Percentiles rank a stretch among this genome's conserved stretches.
Evolutionary conservation across 2,329 filamentous ascomycete genomes (phyloP).

Genomic region (Cladosporium sp.): DNA sequence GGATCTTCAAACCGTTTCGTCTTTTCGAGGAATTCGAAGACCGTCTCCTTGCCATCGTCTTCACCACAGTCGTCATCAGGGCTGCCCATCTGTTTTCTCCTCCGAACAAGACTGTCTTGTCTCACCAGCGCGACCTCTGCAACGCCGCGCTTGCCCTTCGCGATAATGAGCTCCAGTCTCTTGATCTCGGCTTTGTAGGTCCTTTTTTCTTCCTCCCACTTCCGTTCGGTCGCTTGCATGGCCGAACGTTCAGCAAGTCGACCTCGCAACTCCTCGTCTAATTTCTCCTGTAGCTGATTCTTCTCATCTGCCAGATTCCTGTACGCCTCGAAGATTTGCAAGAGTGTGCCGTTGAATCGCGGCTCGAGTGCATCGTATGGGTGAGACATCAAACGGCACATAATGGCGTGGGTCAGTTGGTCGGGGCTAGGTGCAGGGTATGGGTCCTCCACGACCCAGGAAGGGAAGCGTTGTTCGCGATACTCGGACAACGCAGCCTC

Average conservation of each 20-base stretch:
- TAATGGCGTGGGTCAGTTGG: conserved; percentile 27
- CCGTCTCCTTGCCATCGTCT: conserved; percentile 25
- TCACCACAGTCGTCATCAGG: conserved; percentile 16
- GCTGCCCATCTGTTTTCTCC: conserved; percentile 20
- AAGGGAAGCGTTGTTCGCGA: conserved; percentile 21
- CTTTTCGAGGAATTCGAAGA: conserved; percentile 32
- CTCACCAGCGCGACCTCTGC: conserved; percentile 39
- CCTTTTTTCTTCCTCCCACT: conserved; percentile 32
- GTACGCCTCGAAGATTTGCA: conserved; percentile 42
- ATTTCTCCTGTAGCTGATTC: conserved; percentile 24
- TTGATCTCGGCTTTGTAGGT: conserved; percentile 40
- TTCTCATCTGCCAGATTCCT: conserved; percentile 34
- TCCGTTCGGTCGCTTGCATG: conserved; percentile 28
- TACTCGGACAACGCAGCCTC: conserved; percentile 20
- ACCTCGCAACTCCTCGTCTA: conserved; percentile 27
- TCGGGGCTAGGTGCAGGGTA: conserved; percentile 27
- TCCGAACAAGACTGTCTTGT: conserved; percentile 37
- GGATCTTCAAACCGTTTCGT: conserved; percentile 23
- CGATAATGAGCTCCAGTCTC: conserved; percentile 42
- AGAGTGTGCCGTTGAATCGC: conserved; percentile 35
- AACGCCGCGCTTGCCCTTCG: conserved; percentile 37
- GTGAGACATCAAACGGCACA: conserved; percentile 27
- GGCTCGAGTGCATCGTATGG: conserved; percentile 27
- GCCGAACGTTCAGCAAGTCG: conserved; percentile 19
- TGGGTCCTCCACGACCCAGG: conserved; percentile 25